A percentile compares a stretch with the other conserved stretches of the same genome.
Conservation (phyloP, 2,329 filamentous ascomycete genomes). For the Trichoderma pleuroti region DNA sequence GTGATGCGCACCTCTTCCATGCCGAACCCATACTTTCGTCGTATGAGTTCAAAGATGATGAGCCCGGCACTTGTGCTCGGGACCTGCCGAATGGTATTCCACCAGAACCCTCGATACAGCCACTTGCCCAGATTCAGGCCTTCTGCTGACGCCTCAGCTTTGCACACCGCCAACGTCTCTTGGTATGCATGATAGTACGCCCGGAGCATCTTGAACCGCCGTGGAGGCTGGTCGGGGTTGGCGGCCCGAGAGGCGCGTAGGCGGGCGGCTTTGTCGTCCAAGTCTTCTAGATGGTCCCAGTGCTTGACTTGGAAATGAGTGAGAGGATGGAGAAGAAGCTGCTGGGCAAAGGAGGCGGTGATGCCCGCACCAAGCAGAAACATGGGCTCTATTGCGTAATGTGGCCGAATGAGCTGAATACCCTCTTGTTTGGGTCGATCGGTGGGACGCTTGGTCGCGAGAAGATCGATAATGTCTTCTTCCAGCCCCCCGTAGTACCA, state of each 20-base stretch:
- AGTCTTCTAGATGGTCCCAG: conserved; percentile 67
- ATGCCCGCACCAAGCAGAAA: conserved; percentile 69
- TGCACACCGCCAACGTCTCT: conserved; percentile 61
- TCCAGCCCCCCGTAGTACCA: conserved; percentile 64
- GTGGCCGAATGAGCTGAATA: conserved; percentile 60
- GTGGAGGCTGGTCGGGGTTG: conserved; percentile 33
- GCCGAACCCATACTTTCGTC: conserved; percentile 66
- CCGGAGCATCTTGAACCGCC: conserved; percentile 52
- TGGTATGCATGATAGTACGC: conserved; percentile 70
- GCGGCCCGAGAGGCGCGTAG: conserved; percentile 36
- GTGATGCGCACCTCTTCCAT: conserved; percentile 61
- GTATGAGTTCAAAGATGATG: conserved; percentile 74
- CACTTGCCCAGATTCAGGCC: conserved; percentile 57
- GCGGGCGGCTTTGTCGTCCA: conserved; percentile 58
- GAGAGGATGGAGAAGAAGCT: conserved; percentile 67
- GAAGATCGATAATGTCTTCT: conserved; percentile 48
- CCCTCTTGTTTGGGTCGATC: conserved; percentile 26
- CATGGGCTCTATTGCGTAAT: conserved; percentile 70
- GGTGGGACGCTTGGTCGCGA: conserved; percentile 45
- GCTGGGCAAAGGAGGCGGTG: conserved; percentile 64
- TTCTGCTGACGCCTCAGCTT: conserved; percentile 52
- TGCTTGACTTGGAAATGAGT: conserved; percentile 68
- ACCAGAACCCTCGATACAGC: conserved; percentile 70
- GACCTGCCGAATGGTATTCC: conserved; percentile 68
- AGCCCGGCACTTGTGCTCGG: conserved; percentile 73